Conservation (phyloP, 768 basidiomycete genomes). For the Tylopilus plumbeoviolaceoides region DNA sequence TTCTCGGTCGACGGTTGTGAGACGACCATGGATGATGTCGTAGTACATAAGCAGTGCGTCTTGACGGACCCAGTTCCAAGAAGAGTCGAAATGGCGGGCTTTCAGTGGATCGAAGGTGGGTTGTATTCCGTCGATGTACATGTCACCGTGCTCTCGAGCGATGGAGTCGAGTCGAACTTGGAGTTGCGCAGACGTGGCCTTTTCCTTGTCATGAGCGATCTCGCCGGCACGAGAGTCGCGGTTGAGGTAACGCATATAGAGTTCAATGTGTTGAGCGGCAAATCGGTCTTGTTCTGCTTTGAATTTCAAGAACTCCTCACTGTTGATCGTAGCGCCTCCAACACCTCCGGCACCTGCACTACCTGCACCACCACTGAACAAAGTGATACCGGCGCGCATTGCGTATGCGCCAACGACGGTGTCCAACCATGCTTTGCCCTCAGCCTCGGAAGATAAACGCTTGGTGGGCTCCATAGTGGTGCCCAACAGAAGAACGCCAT, state of each 20-base stretch:
- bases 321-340: constrained; percentile 91
- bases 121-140: constrained; percentile 91
- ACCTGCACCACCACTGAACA: constrained; percentile 63
- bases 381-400: constrained; percentile 80
- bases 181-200: constrained; percentile 62
- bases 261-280: constrained; percentile 88
- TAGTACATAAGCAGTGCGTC: constrained; percentile 96
- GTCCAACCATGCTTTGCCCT: constrained; percentile 94
- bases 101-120: constrained; percentile 94
- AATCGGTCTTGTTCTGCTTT: constrained; percentile 90
- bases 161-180: constrained; percentile 89
- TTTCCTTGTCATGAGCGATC: constrained; percentile 83
- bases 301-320: constrained; percentile 97
- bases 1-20: constrained; percentile 92
- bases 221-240: constrained; percentile 93
- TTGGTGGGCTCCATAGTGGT: constrained; percentile 94
- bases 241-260: constrained; percentile 95
- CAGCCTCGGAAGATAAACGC: constrained; percentile 83
- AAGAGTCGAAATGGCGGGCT: constrained; percentile 96
- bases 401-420: constrained; percentile 80
- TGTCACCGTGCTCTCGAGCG: constrained; percentile 86
- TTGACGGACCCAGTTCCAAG: constrained; percentile 99
- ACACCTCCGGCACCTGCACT: constrained; percentile 55
- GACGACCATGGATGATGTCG: constrained; percentile 94
- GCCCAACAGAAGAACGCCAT: constrained; percentile 85